Base-by-base conservation (phyloP, 78 protist genomes). In the Chrysochromulina tobinii region DNA sequence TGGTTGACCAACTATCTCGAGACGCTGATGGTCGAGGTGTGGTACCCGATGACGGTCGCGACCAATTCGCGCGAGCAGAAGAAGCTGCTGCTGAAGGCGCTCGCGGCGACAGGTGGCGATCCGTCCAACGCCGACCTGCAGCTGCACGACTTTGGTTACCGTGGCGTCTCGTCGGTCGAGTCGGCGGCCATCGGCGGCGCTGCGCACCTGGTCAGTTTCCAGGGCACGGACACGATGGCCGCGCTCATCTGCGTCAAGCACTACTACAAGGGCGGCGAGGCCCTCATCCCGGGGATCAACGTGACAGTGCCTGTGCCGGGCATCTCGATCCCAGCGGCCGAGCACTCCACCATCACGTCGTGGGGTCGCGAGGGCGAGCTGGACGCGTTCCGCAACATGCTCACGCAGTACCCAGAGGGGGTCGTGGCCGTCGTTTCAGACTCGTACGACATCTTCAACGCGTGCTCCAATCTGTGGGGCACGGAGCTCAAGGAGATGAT, bases 41-140 rank as follows among this genome's bases (percentile, higher is more conserved):
- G 94, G 94, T 92, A 92, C 66, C 94, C 94, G 18, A 87, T 89
- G 81, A 88, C 94, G 14, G 94, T 92, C 54, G 77, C 86, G 58
- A 92, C 94, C 18, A 1, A 61, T 61, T 88, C 92, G 20, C 91
- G 94, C 68, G 91, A 68, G 72, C 73, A 38, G 68, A 92, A 92
- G 81, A 59, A 87, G 89, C 27, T 72, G 61, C 48, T 92, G 59
- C 25, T 23, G 3, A 3, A 11, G 48, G 61, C 54, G 67, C 66
- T 92, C 58, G 23, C n/a, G 53, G 54, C 0, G 53, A 92, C 94
- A 1, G 61, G 61, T 50, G 81, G 79, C 11, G 84, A 85, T 18
- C 48, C 25, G 38, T 2, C 17, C 48, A 5, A 25, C 48, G 21
- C 84, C 55, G 25, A 23, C 12, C 81, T 88, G 75, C 66, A 77